Conservation (phyloP, 345 rosid genomes). For the Lenwebbia sp. region DNA sequence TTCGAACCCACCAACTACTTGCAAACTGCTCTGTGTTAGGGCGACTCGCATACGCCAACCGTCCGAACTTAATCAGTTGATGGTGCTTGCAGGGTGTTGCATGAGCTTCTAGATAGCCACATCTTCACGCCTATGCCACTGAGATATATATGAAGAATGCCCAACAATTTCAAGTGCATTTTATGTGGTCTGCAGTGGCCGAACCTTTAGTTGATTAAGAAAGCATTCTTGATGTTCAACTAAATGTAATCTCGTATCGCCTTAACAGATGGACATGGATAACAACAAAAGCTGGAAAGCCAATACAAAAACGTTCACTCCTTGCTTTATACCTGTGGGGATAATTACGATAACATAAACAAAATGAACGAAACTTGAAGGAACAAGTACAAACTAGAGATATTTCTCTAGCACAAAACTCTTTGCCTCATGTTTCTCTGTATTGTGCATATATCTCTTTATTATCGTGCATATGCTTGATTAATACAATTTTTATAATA, state of each 20-base stretch:
- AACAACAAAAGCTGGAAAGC: neutral
- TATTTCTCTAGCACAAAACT: too few relatives aligned
- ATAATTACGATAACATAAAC: neutral
- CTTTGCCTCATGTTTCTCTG: too few relatives aligned
- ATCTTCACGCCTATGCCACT: neutral
- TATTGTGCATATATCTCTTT: neutral
- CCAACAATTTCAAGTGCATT: neutral
- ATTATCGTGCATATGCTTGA: neutral
- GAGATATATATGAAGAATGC: neutral
- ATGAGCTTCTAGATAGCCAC: neutral
- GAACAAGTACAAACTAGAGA: too few relatives aligned
- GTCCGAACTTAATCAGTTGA: neutral
- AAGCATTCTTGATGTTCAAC: neutral
- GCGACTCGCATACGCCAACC: neutral
- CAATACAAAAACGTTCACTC: neutral
- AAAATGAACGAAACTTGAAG: too few relatives aligned
- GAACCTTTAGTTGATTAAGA: neutral
- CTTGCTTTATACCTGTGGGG: neutral
- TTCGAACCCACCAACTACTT: rapidly evolving
- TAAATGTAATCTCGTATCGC: rapidly evolving
- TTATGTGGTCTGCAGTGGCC: neutral
- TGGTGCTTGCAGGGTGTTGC: neutral
- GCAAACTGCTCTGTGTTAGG: neutral
- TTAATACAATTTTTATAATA: neutral
- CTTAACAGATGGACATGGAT: neutral